Evolutionary conservation across 208 protist species (phyloP), one percentile per base, ranked within the genome.

Genomic region (Crithidia fasciculata): DNA sequence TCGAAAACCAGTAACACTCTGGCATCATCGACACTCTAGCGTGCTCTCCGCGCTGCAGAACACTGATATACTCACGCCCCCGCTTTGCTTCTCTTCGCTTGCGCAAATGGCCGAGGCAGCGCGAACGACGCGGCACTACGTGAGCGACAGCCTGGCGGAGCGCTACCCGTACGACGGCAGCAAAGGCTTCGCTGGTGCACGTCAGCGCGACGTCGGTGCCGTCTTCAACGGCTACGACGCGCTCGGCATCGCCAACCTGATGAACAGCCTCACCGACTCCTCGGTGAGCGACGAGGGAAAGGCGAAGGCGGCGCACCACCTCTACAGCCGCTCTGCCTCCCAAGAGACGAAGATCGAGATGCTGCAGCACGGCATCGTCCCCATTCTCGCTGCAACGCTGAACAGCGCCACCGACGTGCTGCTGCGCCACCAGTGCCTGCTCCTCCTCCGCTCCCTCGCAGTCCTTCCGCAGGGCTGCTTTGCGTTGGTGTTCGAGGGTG

Each of bases 121-220:
- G 10, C 81, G 85, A 2, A 87, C 74, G 5, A 89, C 92, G 43
- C 77, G 67, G 58, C 88, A 95, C 71, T 93, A 97, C 78, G 93
- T 97, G 52, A 95, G 90, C 57, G 93, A 97, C 71, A 90, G 86
- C 56, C 78, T 95, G n/a, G 81, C 81, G 69, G 84, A 92, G 64
- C 82, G 92, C 4, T 91, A 95, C 82, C 92, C 92, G 16, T 97
- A 97, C 71, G 85, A 95, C 60, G 72, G 81, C 2, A 54, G 72
- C 49, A 88, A 92, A 37, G 90, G 87, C 0, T 97, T 97, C 71
- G 87, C 72, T 10, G 89, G 87, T 9, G 72, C 76, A 9, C 75
- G 71, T 9, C 69, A 84, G 45, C 80, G 86, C 19, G 86, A 95
- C 45, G 68, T 64, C 0, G 90, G 88, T 5, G 69, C 81, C 16